A percentile compares a stretch with the other conserved stretches of the same genome.
These are phyloP conservation scores for Puccinia coronata DNA, from an alignment of 1,284 basidiomycete species.

Conservation along the genomic window DNA sequence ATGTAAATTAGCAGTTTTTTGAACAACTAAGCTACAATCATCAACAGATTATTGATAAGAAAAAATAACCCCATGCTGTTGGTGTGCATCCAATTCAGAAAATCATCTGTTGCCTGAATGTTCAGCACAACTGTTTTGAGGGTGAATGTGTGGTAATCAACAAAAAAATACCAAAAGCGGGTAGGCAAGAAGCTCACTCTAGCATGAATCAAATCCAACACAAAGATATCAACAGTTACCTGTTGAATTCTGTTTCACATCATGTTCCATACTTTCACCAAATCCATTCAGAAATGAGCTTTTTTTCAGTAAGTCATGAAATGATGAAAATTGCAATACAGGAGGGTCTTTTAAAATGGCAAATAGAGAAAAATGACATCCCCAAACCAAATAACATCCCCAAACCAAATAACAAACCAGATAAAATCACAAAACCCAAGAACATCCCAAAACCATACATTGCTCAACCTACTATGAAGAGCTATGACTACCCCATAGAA, in stretches of 20 bases:
- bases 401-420: too few species aligned
- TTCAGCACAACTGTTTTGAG: slow-evolving; percentile 2
- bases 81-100: not conserved
- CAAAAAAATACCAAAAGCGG: not conserved
- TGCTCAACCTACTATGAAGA: too few species aligned
- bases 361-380: not conserved
- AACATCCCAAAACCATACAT: too few species aligned
- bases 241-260: slow-evolving; percentile 14
- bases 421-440: too few species aligned
- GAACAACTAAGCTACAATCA: not conserved
- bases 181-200: not conserved
- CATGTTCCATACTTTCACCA: not conserved
- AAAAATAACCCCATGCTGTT: not conserved
- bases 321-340: not conserved
- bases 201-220: not conserved
- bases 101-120: not conserved
- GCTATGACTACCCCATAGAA: too few species aligned
- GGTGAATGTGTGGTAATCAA: not conserved
- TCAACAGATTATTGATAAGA: too few species aligned
- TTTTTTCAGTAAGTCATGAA: not conserved
- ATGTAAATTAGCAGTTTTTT: not conserved
- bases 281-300: not conserved
- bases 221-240: slow-evolving; percentile 7
- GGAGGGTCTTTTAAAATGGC: not conserved
- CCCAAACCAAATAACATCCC: not conserved